Percentiles rank a stretch among this genome's conserved stretches.
Evolutionary conservation across 164 flowering plant genomes (phyloP).

Genomic region (Vitis vinifera): DNA sequence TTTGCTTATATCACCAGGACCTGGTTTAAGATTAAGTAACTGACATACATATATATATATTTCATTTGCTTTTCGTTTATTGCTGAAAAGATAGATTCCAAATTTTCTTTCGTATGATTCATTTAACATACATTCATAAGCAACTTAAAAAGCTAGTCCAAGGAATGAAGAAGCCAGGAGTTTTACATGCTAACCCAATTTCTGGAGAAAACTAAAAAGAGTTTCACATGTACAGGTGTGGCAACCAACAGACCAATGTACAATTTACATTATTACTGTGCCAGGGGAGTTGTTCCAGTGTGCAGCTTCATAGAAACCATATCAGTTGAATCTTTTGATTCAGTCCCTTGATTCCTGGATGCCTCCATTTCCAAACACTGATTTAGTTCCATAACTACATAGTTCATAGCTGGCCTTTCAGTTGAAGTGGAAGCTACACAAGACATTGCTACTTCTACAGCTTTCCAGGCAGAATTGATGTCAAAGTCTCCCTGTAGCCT

Average conservation of each 20-base stretch:
- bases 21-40: no score
- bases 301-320: background rate
- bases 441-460: constrained; percentile 41
- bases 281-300: background rate
- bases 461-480: constrained; percentile 42
- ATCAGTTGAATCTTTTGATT: background rate
- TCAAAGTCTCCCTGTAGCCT: constrained; percentile 32
- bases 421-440: constrained; percentile 27
- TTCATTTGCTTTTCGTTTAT: no score
- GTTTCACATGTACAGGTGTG: no score
- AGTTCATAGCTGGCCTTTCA: constrained; percentile 40
- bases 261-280: background rate
- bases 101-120: no score
- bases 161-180: no score
- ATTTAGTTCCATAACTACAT: constrained; percentile 30
- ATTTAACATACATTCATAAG: no score
- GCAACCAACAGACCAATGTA: background rate
- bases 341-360: background rate
- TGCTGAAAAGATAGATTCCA: no score
- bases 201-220: no score
- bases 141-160: no score
- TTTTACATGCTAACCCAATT: no score
- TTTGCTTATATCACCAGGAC: no score
- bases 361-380: constrained; percentile 32
- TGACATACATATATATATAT: no score